A percentile compares a stretch with the other conserved stretches of the same genome.
Evolutionary conservation across 192 early-diverging fungal species (phyloP).

Genomic region (Backusella liffmaniae): DNA sequence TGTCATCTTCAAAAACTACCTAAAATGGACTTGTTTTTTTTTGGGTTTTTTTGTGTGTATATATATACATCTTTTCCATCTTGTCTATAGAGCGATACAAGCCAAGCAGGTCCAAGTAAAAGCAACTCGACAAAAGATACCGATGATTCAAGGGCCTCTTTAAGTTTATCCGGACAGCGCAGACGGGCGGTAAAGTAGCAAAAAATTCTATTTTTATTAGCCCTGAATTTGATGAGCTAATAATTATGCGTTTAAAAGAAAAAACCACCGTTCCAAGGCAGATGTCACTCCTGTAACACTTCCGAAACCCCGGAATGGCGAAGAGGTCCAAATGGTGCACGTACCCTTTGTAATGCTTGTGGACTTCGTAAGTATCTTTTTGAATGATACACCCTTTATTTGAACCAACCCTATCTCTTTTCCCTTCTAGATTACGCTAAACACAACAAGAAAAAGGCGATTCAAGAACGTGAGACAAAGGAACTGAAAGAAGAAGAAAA

Average conservation of each 20-base stretch:
- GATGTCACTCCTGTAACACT: slow-evolving; percentile 77
- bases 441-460: slow-evolving; percentile 5
- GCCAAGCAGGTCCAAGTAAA: background rate
- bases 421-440: slow-evolving; percentile 19
- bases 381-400: background rate
- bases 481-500: background rate
- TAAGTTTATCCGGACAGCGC: slow-evolving; percentile 13
- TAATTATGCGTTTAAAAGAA: slow-evolving; percentile 19
- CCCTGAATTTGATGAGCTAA: background rate
- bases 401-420: background rate
- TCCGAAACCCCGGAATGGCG: slow-evolving; percentile 95
- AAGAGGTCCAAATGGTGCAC: slow-evolving; percentile 84
- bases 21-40: background rate
- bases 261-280: slow-evolving; percentile 13
- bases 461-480: background rate
- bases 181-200: slow-evolving; percentile 17
- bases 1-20: background rate
- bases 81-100: background rate
- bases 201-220: slow-evolving; percentile 5
- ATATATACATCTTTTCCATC: background rate
- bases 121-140: background rate
- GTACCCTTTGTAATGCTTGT: slow-evolving; percentile 95
- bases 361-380: slow-evolving; percentile 70
- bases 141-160: background rate
- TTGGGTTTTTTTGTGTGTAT: background rate